Percentiles rank a stretch among this genome's conserved stretches.
phyloP scores from a whole-genome alignment of 805 yeast genomes.

The Monosporozyma siamensis region DNA sequence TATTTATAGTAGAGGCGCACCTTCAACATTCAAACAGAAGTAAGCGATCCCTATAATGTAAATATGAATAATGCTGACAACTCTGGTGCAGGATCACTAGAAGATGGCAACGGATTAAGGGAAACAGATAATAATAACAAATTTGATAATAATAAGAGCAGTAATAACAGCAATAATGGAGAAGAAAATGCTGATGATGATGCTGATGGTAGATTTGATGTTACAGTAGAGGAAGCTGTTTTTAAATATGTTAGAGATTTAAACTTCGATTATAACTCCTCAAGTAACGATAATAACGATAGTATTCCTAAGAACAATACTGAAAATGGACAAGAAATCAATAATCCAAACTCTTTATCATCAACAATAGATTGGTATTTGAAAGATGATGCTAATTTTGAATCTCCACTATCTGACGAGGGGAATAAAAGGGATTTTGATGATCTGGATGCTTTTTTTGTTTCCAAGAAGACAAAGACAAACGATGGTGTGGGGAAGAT shows the following conservation, averaged over 20 bases:
- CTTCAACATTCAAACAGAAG: no score
- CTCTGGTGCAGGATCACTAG: background rate
- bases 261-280: constrained; percentile 34
- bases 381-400: background rate
- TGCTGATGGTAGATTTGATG: constrained; percentile 17
- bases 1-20: no score
- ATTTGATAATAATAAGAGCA: background rate
- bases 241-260: constrained; percentile 62
- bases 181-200: constrained; percentile 3
- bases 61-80: background rate
- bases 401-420: background rate
- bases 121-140: background rate
- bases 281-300: background rate
- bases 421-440: background rate
- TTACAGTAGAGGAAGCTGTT: constrained; percentile 65
- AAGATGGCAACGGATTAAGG: background rate
- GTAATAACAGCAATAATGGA: background rate
- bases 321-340: background rate
- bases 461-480: background rate
- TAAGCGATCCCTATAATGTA: no score
- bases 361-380: background rate
- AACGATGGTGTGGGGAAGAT: background rate
- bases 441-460: background rate
- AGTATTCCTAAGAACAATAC: background rate
- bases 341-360: background rate